A percentile compares a stretch with the other conserved stretches of the same genome.
Conservation (phyloP, 169 alveolate genomes). For the Plasmodium inui region DNA sequence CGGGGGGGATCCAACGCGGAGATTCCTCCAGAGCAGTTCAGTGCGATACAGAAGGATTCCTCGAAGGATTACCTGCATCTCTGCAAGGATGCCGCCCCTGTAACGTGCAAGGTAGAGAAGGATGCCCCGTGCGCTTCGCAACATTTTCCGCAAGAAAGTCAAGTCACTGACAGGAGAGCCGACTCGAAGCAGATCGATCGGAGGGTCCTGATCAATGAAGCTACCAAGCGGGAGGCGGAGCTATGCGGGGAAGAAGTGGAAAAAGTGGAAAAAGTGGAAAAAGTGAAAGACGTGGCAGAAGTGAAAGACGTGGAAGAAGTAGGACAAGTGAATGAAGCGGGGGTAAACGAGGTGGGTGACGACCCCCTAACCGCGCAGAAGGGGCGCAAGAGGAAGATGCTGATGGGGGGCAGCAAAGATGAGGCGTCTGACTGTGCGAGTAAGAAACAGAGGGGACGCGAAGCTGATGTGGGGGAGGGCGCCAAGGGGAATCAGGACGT, state of each 20-base stretch:
- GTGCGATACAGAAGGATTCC: background rate
- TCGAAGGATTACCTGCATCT: background rate
- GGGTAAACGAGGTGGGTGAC: background rate
- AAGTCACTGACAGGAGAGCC: background rate
- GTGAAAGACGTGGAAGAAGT: background rate
- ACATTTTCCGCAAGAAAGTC: background rate
- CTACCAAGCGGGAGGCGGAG: background rate
- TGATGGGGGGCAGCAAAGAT: background rate
- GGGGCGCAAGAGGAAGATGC: background rate
- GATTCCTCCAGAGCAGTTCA: background rate
- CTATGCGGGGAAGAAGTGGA: background rate
- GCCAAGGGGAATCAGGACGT: background rate
- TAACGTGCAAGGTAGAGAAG: background rate
- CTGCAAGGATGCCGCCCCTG: background rate
- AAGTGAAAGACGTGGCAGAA: background rate
- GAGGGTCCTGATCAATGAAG: background rate
- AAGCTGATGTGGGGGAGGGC: background rate
- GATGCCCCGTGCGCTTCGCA: background rate
- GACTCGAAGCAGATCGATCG: background rate
- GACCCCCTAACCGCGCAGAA: background rate
- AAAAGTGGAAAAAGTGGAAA: too few relatives aligned
- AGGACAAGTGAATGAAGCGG: background rate
- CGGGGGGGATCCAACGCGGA: background rate
- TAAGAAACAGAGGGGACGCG: background rate
- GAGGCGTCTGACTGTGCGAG: background rate